phyloP scores from a whole-genome alignment of 2,329 filamentous ascomycete species.

The Cladosporium colombiae region DNA sequence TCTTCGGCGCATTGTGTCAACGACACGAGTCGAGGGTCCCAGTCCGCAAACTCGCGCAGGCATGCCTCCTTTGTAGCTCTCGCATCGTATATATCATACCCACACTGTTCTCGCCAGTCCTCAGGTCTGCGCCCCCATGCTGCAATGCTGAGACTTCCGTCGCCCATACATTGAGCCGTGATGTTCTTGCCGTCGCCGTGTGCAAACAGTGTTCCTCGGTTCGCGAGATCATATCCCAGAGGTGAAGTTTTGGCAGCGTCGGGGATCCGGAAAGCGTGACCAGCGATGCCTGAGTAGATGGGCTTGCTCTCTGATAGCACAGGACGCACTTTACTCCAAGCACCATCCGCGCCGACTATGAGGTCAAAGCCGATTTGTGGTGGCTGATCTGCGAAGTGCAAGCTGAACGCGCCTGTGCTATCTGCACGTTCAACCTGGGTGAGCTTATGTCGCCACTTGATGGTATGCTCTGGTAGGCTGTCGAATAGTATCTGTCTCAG shows the following conservation, averaged over 20 bases:
- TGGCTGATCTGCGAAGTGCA: constrained; percentile 36
- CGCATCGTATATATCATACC: constrained; percentile 30
- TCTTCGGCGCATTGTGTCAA: constrained; percentile 33
- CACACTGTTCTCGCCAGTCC: constrained; percentile 30
- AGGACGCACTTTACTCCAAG: constrained; percentile 43
- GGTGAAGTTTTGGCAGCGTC: constrained; percentile 31
- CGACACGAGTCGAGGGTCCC: constrained; percentile 34
- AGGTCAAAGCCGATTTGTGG: constrained; percentile 42
- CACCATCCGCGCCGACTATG: constrained; percentile 49
- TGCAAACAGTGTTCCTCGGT: constrained; percentile 37
- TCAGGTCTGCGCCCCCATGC: constrained; percentile 30
- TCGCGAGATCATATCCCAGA: constrained; percentile 33
- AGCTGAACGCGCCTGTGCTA: constrained; percentile 3
- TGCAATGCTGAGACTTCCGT: constrained; percentile 37
- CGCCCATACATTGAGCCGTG: constrained; percentile 37
- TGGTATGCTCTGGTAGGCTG: constrained; percentile 30
- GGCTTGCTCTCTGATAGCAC: constrained; percentile 34
- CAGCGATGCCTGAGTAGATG: constrained; percentile 39
- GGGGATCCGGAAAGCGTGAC: constrained; percentile 37
- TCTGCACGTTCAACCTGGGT: constrained; percentile 24
- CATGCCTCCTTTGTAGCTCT: constrained; percentile 26
- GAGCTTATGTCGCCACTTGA: constrained; percentile 40
- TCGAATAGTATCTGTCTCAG: constrained; percentile 39
- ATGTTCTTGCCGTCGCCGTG: constrained; percentile 35
- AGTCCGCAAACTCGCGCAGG: constrained; percentile 33